Percentiles rank a stretch among this genome's conserved stretches.
Evolutionary conservation across 352 stramenopile genomes (phyloP).

Genomic region (Thraustochytrium striatum): DNA sequence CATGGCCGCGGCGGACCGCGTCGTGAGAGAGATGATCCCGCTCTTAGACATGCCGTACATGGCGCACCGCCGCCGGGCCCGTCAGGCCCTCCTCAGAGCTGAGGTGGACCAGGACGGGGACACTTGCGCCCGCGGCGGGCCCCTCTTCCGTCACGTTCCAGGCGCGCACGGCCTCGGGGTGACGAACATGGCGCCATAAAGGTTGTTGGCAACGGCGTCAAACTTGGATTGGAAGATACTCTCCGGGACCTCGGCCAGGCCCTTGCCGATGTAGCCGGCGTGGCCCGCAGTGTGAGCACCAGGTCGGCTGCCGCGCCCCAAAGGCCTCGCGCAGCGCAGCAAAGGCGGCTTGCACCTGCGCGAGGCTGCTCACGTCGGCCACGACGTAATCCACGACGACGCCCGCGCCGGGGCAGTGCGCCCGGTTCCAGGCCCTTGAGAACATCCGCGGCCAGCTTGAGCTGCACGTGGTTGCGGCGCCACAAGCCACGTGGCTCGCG

Average conservation of each 20-base stretch:
- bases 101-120: conserved; percentile 16
- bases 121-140: background rate
- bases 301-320: background rate
- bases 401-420: background rate
- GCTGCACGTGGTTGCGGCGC: conserved; percentile 17
- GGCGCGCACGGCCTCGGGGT: conserved; percentile 17
- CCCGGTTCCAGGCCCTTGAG: background rate
- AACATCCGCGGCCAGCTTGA: background rate
- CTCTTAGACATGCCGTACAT: conserved; percentile 41
- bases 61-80: conserved; percentile 21
- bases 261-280: conserved; percentile 18
- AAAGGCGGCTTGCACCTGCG: background rate
- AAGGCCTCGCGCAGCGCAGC: background rate
- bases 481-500: conserved; percentile 2
- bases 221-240: conserved; percentile 32
- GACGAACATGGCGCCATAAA: conserved; percentile 43
- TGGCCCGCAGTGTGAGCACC: conserved; percentile 21
- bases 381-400: background rate
- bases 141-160: conserved; percentile 4
- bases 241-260: conserved; percentile 17
- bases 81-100: conserved; percentile 34
- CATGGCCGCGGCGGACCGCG: conserved; percentile 24
- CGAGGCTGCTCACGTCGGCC: background rate
- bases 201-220: conserved; percentile 22
- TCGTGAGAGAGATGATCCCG: conserved; percentile 5